Base-by-base conservation (phyloP, 2,329 filamentous ascomycete species). In the Ophiostoma sp. region DNA sequence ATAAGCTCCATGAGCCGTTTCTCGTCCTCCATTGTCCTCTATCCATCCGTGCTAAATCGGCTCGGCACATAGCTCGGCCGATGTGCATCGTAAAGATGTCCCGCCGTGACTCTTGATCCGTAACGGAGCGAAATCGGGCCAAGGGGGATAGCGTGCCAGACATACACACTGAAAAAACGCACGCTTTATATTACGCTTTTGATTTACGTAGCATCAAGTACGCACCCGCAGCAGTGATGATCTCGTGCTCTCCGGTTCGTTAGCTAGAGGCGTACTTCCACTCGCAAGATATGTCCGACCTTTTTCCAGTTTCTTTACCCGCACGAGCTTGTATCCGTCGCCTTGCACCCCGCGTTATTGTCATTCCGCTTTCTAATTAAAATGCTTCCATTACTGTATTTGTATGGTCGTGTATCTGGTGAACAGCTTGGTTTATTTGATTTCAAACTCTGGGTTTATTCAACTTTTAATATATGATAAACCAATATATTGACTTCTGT, bases 71-170 rank as follows among this genome's bases (percentile, higher is more conserved):
- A 63, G 16, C 60, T 63, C 60, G 60, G 60, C 60, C 60, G 60
- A 63, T 18, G 55, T 44, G 60, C 60, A 44, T 42, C 60, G 16
- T 42, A 63, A 63, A 63, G 60, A 63, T 63, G 40, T 63, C 40
- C 60, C 60, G 60, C 40, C 60, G 60, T 38, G 38, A 42, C 16
- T 42, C 49, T 27, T 14, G 27, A 55, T 8, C 58, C 38, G 16
- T 40, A 12, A 42, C 60, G 60, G 40, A 44, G 60, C 60, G 60
- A 63, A 18, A n/a, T 63, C 60, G 60, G 60, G 38, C 38, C 60
- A 63, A 40, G 11, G 36, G 8, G 2, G 27, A 27, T 27, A 27
- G 27, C 27, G 27, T 27, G 27, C 27, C 27, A 27, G 27, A 27
- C 27, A 27, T 27, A 27, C 27, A 27, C 27, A 27, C 27, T 27